Evolutionary conservation across 2,329 filamentous ascomycete species (phyloP).

Genomic region (Penicillium olsonii): DNA sequence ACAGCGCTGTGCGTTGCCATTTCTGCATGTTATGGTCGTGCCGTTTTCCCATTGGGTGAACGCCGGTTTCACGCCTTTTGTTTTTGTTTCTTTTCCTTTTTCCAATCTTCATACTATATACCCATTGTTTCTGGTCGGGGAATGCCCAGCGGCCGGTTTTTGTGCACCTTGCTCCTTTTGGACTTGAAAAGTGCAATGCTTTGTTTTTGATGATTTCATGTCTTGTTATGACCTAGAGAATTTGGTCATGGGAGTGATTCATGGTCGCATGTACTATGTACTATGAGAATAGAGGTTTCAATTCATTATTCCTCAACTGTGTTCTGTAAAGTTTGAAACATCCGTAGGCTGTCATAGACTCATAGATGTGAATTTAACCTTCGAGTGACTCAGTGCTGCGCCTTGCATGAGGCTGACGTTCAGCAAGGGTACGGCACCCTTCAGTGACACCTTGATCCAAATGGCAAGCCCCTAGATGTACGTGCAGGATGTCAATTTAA

Average conservation of each 20-base stretch:
- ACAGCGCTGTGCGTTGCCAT: constrained; percentile 19
- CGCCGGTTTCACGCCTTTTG: constrained; percentile 3
- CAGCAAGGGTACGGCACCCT: neutral
- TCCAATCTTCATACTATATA: constrained; percentile 13
- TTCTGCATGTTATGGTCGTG: constrained; percentile 4
- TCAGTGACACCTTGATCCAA: neutral
- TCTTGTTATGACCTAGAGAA: constrained; percentile 5
- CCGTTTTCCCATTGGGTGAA: constrained; percentile 1
- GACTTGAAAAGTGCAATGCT: constrained; percentile 1
- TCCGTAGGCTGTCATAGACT: neutral
- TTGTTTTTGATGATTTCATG: constrained; percentile 14
- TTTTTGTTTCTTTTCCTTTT: constrained; percentile 6
- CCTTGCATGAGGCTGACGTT: constrained; percentile 8
- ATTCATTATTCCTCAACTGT: neutral
- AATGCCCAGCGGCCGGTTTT: neutral
- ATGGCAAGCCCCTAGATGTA: neutral
- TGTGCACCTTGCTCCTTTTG: neutral
- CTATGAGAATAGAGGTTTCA: neutral
- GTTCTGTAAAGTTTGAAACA: neutral
- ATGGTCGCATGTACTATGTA: neutral
- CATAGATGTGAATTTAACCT: neutral
- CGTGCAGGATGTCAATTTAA: no score
- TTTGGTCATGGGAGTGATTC: constrained; percentile 3
- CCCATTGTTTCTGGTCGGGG: constrained; percentile 15
- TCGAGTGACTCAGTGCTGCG: constrained; percentile 1